Percentiles rank a stretch among this genome's conserved stretches.
phyloP scores from a whole-genome alignment of 495 filamentous ascomycete species.

The Chaetomium tenue region DNA sequence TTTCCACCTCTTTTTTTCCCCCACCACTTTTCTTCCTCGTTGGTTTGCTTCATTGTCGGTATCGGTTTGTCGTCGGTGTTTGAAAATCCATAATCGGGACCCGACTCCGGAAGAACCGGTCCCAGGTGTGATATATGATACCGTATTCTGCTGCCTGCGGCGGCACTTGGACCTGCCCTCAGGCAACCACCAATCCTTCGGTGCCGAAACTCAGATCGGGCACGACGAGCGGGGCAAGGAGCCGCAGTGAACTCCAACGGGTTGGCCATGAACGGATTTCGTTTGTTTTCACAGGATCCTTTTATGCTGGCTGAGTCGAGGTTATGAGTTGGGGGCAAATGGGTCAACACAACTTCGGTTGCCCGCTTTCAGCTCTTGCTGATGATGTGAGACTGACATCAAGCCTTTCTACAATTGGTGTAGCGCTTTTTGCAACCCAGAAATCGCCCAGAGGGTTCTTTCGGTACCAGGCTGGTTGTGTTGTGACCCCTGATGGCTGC shows the following conservation, averaged over 20 bases:
- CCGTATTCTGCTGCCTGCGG: not conserved
- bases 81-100: not conserved
- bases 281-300: not conserved
- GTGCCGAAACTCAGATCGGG: not conserved
- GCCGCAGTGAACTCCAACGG: not conserved
- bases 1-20: not conserved
- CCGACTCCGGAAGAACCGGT: not conserved
- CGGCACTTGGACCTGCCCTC: not conserved
- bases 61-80: not conserved
- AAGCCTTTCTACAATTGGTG: not conserved
- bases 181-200: constrained; percentile 13
- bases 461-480: not conserved
- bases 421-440: not conserved
- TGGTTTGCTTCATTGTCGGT: not conserved
- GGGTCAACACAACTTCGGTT: not conserved
- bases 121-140: not conserved
- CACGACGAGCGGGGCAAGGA: not conserved
- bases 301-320: not conserved
- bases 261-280: not conserved
- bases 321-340: not conserved
- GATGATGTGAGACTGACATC: not conserved
- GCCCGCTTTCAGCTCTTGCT: not conserved
- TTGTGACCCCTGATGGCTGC: not conserved
- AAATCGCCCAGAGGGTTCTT: not conserved
- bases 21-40: not conserved